Evolutionary conservation across 306 rosid species (phyloP).

Genomic region (Cotoneaster glaucophyllus): DNA sequence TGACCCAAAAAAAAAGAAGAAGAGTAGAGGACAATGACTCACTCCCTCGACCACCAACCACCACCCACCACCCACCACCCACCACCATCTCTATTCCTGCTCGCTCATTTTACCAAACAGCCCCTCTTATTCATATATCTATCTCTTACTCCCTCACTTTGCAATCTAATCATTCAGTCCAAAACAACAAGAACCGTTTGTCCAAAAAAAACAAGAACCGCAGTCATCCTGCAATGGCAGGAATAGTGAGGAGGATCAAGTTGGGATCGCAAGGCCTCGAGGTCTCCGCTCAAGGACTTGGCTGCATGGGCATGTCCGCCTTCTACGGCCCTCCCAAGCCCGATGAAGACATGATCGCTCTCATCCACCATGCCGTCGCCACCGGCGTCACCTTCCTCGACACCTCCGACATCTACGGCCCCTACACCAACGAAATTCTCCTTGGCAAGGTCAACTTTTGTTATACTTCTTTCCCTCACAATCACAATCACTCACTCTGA

Average conservation of each 20-base stretch:
- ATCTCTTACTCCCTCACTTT: background rate
- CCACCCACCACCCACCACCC: no score
- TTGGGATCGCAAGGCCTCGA: constrained; percentile 56
- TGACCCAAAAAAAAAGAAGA: no score
- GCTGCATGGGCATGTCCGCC: constrained; percentile 70
- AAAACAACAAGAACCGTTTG: background rate
- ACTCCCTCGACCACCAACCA: no score
- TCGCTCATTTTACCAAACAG: no score
- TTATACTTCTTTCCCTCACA: background rate
- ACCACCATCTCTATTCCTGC: no score
- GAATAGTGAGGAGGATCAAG: constrained; percentile 42
- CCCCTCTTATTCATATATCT: no score
- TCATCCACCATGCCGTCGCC: constrained; percentile 51
- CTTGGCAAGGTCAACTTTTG: constrained; percentile 34
- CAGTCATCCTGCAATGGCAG: constrained; percentile 14
- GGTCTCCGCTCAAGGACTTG: constrained; percentile 58
- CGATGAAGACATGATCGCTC: constrained; percentile 53
- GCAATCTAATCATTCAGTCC: no score
- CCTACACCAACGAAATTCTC: constrained; percentile 55
- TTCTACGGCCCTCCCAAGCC: constrained; percentile 65
- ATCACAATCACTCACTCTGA: background rate
- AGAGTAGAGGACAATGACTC: no score
- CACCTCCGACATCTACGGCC: constrained; percentile 57
- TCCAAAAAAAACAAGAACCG: background rate
- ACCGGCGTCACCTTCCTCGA: constrained; percentile 63